Percentiles rank a stretch among this genome's conserved stretches.
These are phyloP conservation scores for Trichomonas vaginalis DNA, from an alignment of 208 protist genomes.

Conservation along the genomic window DNA sequence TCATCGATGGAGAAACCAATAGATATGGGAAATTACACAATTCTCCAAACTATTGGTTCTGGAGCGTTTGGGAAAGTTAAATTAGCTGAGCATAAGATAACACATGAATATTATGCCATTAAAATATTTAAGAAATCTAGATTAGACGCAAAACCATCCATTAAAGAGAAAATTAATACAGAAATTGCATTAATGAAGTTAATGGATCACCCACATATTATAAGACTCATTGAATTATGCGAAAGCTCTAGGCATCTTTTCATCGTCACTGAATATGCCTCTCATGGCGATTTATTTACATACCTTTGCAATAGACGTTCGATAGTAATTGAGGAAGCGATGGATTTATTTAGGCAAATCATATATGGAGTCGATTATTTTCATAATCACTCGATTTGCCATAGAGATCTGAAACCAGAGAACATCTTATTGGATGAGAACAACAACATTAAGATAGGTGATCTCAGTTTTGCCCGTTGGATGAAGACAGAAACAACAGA, in stretches of 20 bases:
- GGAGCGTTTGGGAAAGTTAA: neutral
- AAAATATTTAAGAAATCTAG: neutral
- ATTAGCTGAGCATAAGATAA: neutral
- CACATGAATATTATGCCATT: neutral
- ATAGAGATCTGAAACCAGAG: slow-evolving; percentile 26
- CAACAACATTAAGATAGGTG: neutral
- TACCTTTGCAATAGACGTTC: neutral
- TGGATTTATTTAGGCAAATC: slow-evolving; percentile 12
- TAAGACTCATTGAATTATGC: neutral
- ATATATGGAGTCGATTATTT: slow-evolving; percentile 23
- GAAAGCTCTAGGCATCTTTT: neutral
- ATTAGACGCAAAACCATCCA: neutral
- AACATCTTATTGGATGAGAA: slow-evolving; percentile 4
- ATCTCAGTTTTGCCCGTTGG: neutral
- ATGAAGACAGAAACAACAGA: neutral
- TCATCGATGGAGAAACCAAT: neutral
- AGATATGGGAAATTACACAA: neutral
- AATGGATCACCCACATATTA: neutral
- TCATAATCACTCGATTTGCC: slow-evolving; percentile 21
- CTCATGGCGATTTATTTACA: neutral
- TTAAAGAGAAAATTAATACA: neutral
- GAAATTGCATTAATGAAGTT: neutral
- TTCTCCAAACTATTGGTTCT: neutral
- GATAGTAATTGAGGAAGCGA: neutral
- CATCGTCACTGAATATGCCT: neutral